Percentiles rank a stretch among this genome's conserved stretches.
phyloP scores from a whole-genome alignment of 1,284 basidiomycete species.

The Leccinum griseonigrum region DNA sequence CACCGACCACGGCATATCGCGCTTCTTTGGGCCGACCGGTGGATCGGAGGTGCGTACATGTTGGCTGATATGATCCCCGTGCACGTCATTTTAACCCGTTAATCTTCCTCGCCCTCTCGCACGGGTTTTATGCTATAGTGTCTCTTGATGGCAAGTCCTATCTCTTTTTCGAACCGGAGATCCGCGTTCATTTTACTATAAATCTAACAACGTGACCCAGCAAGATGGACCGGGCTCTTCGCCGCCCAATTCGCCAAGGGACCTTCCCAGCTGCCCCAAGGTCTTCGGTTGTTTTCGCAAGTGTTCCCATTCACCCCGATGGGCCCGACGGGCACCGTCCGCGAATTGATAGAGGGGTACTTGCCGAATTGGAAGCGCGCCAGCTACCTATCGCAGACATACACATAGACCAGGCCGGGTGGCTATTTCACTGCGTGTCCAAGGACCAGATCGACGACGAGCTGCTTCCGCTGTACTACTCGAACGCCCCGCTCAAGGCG shows the following conservation, averaged over 20 bases:
- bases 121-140: conserved; percentile 21
- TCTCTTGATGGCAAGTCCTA: conserved; percentile 30
- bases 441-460: conserved; percentile 52
- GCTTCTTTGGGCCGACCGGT: conserved; percentile 64
- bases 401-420: conserved; percentile 56
- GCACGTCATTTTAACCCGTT: neutral
- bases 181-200: conserved; percentile 15
- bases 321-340: conserved; percentile 45
- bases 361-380: conserved; percentile 52
- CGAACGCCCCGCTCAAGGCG: conserved; percentile 25
- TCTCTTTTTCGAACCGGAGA: conserved; percentile 1
- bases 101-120: neutral
- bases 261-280: conserved; percentile 35
- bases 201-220: conserved; percentile 26
- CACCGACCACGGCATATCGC: conserved; percentile 54
- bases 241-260: conserved; percentile 34
- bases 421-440: conserved; percentile 55
- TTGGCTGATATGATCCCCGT: neutral
- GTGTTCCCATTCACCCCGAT: conserved; percentile 65
- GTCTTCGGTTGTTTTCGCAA: conserved; percentile 53
- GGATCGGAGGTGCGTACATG: conserved; percentile 53
- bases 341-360: conserved; percentile 48
- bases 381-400: conserved; percentile 44
- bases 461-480: conserved; percentile 48
- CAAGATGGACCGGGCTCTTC: conserved; percentile 18